Evolutionary conservation across 345 rosid species (phyloP).

Genomic region (Carallia pectinifolia): DNA sequence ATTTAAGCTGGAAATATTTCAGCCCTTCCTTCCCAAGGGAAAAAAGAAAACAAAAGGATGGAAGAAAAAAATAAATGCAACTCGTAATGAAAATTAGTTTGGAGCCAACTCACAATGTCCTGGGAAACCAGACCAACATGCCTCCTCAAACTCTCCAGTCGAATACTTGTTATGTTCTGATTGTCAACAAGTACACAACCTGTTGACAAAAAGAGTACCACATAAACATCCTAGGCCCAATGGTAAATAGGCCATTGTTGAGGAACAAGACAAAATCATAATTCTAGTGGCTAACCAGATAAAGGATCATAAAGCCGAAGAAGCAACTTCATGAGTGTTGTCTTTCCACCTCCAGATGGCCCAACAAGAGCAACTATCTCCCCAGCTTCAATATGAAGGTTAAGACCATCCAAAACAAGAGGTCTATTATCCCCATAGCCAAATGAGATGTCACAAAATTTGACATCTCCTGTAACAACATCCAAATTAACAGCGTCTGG

Average conservation of each 20-base stretch:
- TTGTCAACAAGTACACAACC: conserved; percentile 71
- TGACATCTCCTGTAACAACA: conserved; percentile 68
- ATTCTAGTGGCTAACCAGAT: conserved; percentile 47
- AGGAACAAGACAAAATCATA: background rate
- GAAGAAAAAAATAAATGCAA: background rate
- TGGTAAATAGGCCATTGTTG: background rate
- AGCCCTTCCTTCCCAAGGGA: no score
- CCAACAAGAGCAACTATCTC: conserved; percentile 91
- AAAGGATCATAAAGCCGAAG: conserved; percentile 85
- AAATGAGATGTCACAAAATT: conserved; percentile 65
- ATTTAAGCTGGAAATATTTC: background rate
- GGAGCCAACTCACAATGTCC: conserved; percentile 59
- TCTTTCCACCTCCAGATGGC: conserved; percentile 98
- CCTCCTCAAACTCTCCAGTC: conserved; percentile 68
- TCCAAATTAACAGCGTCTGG: conserved; percentile 56
- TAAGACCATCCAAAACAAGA: conserved; percentile 58
- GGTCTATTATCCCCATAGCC: conserved; percentile 54
- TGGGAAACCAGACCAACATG: conserved; percentile 94
- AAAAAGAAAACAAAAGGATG: background rate
- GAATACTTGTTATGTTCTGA: conserved; percentile 53
- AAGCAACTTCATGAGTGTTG: conserved; percentile 89
- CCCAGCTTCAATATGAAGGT: conserved; percentile 84
- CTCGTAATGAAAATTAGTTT: background rate
- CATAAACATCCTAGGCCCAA: background rate
- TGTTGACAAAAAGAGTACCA: conserved; percentile 23